Evolutionary conservation across 805 yeast genomes (phyloP).

Genomic region (Teunomyces aglyptinius): DNA sequence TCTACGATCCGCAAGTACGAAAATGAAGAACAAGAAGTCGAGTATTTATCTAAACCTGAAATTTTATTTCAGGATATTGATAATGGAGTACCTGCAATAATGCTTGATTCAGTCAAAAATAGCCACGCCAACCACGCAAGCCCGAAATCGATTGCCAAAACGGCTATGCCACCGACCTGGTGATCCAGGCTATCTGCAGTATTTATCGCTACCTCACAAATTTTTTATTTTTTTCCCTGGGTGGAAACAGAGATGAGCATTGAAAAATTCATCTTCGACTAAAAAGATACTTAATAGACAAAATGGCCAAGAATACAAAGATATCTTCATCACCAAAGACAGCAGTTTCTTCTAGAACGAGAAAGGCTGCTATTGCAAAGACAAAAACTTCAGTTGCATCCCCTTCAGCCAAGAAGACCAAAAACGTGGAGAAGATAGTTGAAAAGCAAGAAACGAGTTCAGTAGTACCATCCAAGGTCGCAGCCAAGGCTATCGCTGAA

Average conservation of each 20-base stretch:
- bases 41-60: conserved; percentile 31
- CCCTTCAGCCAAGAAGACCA: conserved; percentile 15
- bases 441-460: conserved; percentile 1
- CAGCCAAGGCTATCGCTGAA: conserved; percentile 57
- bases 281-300: not conserved
- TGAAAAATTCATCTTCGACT: not conserved
- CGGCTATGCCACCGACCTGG: conserved; percentile 33
- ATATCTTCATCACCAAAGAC: conserved; percentile 10
- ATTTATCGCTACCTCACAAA: not conserved
- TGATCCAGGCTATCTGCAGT: not conserved
- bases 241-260: conserved; percentile 5
- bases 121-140: conserved; percentile 10
- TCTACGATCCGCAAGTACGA: conserved; percentile 30
- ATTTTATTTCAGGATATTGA: conserved; percentile 36
- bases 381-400: conserved; percentile 20
- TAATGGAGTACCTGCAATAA: conserved; percentile 41
- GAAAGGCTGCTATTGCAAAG: conserved; percentile 17
- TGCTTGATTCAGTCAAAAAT: conserved; percentile 30
- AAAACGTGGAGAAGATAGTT: conserved; percentile 6
- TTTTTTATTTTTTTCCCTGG: conserved; percentile 2
- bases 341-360: conserved; percentile 20
- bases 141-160: conserved; percentile 24
- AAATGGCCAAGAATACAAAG: conserved; percentile 6
- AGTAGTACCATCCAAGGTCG: conserved; percentile 7
- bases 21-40: conserved; percentile 10